Base-by-base conservation (phyloP, 345 rosid species). In the Eutrema yunnanense region DNA sequence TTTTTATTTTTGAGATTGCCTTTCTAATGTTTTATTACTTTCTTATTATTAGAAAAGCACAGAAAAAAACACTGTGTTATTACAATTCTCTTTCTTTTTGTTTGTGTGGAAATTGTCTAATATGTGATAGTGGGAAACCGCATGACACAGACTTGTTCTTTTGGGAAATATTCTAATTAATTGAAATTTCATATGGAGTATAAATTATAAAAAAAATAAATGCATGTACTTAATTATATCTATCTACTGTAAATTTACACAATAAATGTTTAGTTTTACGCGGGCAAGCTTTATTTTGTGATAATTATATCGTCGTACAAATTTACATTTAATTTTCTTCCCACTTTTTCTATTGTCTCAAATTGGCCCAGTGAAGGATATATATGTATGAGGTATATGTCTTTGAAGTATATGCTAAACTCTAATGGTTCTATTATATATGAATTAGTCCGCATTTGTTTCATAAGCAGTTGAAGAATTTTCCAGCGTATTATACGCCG, bases 401-500 rank as follows among this genome's bases (percentile, higher is more conserved):
- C 19, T 43, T 48, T 14, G 11, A 36, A 16, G 29, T 57, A 37
- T 57, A 14, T 16, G n/a, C 27, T 9, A 58, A 58, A 38, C 4
- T 19, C 22, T 19, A 19, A 19, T 19, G 22, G 22, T 19, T 38
- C 33, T 5, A 29, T 43, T 5, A 13, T 42, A 13, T 30, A 62
- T 43, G 14, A 62, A 46, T 30, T 46, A n/a, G 54, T 32, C 68
- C 55, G 19, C 36, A 32, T 19, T 14, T n/a, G 29, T 8, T 47
- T 16, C 43, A 22, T 9, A 34, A 64, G 44, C 33, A 16, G n/a
- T 6, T 34, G 22, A 34, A 64, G 33, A 64, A 59, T 3, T 16
- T 32, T 33, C 32, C 43, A 33, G 53, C 40, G 27, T 14, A 30
- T 30, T 44, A 19, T 19, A 88, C 80, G 86, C 75, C 26, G 75